These are phyloP conservation scores for Hypoxylon crocopeplum DNA, from an alignment of 495 filamentous ascomycete species.

Conservation along the genomic window DNA sequence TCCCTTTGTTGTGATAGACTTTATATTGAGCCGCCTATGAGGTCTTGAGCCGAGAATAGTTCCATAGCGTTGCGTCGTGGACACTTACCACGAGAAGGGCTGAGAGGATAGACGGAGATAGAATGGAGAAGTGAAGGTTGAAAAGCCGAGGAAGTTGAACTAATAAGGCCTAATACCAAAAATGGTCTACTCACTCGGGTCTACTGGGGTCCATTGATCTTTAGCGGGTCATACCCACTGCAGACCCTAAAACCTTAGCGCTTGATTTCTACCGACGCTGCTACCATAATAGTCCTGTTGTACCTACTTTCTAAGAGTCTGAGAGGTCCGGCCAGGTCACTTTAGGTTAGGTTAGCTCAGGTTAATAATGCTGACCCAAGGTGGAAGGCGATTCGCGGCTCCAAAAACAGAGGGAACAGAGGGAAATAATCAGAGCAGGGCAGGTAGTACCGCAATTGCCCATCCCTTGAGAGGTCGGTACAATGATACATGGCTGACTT, in stretches of 20 bases:
- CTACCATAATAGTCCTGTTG: conserved; percentile 14
- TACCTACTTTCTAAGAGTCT: no score
- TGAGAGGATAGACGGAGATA: conserved; percentile 14
- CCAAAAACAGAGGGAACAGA: conserved; percentile 10
- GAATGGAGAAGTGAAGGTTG: conserved; percentile 13
- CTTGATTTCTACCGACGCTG: conserved; percentile 26
- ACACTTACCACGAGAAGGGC: neutral
- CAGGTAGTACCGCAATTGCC: conserved; percentile 13
- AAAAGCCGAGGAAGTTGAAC: conserved; percentile 16
- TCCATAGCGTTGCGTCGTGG: no score
- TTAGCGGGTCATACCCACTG: conserved; percentile 34
- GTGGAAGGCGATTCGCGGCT: conserved; percentile 33
- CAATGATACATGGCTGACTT: conserved; percentile 14
- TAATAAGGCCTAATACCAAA: conserved; percentile 1
- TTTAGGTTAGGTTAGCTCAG: neutral
- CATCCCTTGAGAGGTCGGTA: conserved; percentile 30
- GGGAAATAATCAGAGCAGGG: conserved; percentile 9
- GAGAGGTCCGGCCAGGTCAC: no score
- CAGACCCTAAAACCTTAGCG: conserved; percentile 32
- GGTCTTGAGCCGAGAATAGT: neutral
- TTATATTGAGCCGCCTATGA: conserved; percentile 8
- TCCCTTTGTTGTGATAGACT: no score
- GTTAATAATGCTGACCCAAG: conserved; percentile 16
- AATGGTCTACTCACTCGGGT: no score
- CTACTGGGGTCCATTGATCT: conserved; percentile 25